Evolutionary conservation across 495 filamentous ascomycete genomes (phyloP), one percentile per base, ranked within the genome.

Genomic region (Penicillium angulare): DNA sequence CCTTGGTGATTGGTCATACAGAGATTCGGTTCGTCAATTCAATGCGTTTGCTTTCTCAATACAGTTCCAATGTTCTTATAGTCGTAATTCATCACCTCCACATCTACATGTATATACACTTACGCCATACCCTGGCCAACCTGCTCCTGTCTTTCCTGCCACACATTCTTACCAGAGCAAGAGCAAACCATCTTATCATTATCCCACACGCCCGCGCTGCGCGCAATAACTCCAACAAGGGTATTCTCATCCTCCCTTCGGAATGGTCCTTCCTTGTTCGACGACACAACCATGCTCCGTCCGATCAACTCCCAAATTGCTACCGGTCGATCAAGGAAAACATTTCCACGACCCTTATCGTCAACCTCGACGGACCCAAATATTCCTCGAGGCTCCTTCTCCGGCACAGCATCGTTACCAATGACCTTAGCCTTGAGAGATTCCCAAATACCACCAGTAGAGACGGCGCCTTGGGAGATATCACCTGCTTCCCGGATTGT

Each of bases 151-250:
- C 93, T 80, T 77, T 98, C 93, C 69, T 97, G 86, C 93, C 93
- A 98, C 26, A 98, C 78, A 57, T 90, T 97, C 83, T 98, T 97
- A 3, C 93, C 93, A 33, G 90, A 95, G 69, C 93, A 97, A 12
- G 88, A 92, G 65, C 85, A 85, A 22, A 98, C 93, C 60, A 87
- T 96, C 79, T 97, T 98, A 65, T 96, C 90, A 63, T 98, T 97
- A 66, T 97, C 92, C 93, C 93, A 97, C 44, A 95, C 86, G 12
- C 93, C 93, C 20, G 93, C 92, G 70, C 90, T 96, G 63, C 93
- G 77, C 35, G 93, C 93, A 65, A 97, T 88, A 43, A 97, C 90
- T 26, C 93, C 93, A 6, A 96, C 87, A 33, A 96, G 72, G 24
- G 90, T 92, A 62, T 95, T 83, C 42, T 82, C 77, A 59, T 95